Evolutionary conservation across 2,329 filamentous ascomycete species (phyloP).

Genomic region (Fusarium aywerte): DNA sequence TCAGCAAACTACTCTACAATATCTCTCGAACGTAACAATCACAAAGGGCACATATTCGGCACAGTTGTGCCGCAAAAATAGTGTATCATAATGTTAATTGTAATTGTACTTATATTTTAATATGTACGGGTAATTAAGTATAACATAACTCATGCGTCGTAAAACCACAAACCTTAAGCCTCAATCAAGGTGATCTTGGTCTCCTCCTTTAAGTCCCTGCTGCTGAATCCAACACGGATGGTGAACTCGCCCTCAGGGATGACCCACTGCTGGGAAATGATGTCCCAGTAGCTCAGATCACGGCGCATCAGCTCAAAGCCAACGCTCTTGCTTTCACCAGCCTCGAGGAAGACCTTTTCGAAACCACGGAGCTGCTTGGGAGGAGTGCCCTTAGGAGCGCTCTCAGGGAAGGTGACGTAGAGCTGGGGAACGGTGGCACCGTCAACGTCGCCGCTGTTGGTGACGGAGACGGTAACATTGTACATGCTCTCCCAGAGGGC

Average conservation of each 20-base stretch:
- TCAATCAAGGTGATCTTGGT: constrained; percentile 39
- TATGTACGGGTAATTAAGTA: constrained; percentile 14
- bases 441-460: constrained; percentile 61
- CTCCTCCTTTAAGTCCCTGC: constrained; percentile 42
- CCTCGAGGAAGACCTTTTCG: constrained; percentile 58
- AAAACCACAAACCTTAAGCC: constrained; percentile 19
- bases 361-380: constrained; percentile 62
- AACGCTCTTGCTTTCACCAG: constrained; percentile 55
- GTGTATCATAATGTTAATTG: background rate
- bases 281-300: constrained; percentile 62
- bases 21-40: too few relatives aligned
- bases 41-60: background rate
- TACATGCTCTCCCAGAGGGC: constrained; percentile 65
- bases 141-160: constrained; percentile 37
- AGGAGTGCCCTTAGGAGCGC: constrained; percentile 57
- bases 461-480: constrained; percentile 58
- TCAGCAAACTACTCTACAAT: too few relatives aligned
- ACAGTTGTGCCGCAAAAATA: too few relatives aligned
- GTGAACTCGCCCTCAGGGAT: constrained; percentile 45
- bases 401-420: constrained; percentile 60
- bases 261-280: constrained; percentile 55
- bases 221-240: constrained; percentile 46
- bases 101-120: constrained; percentile 9
- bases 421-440: constrained; percentile 66
- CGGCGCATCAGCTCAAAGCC: constrained; percentile 59